These are phyloP conservation scores for Immersiella caudata DNA, from an alignment of 495 filamentous ascomycete species.

Conservation along the genomic window DNA sequence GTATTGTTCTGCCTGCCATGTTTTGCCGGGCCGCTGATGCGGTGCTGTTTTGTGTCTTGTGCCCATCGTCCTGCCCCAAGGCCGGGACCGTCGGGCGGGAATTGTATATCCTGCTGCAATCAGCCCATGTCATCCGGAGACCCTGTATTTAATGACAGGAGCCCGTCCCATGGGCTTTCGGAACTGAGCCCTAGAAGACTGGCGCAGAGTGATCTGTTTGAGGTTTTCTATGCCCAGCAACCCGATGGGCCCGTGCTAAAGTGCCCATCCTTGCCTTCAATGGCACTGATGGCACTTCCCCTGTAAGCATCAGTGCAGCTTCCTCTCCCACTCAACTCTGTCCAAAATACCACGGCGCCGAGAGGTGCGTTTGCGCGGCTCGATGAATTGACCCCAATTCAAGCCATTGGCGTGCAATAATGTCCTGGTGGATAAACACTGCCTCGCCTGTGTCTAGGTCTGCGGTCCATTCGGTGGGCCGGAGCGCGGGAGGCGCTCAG, in stretches of 20 bases:
- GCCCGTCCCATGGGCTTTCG: slow-evolving; percentile 3
- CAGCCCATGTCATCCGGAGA: slow-evolving; percentile 5
- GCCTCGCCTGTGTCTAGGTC: slow-evolving; percentile 15
- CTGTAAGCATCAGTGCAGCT: not conserved
- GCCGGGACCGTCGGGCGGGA: slow-evolving; percentile 8
- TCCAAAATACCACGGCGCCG: slow-evolving; percentile 7
- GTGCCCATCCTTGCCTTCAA: not conserved
- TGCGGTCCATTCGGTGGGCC: slow-evolving; percentile 18
- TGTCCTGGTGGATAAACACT: slow-evolving; percentile 19
- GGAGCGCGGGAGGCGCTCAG: slow-evolving; percentile 16
- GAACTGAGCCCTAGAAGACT: not conserved
- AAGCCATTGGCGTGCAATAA: slow-evolving; percentile 34
- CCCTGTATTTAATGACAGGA: slow-evolving; percentile 9
- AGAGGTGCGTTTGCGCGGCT: slow-evolving; percentile 13
- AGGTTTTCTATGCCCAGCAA: not conserved
- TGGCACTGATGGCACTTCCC: not conserved
- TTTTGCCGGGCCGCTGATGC: not conserved
- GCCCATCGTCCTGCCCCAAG: not conserved
- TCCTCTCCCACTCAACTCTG: slow-evolving; percentile 3
- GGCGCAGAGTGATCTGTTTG: slow-evolving; percentile 1
- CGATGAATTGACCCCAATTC: slow-evolving; percentile 24
- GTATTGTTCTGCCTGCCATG: slow-evolving; percentile 1
- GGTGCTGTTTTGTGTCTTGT: not conserved
- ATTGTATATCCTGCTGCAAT: slow-evolving; percentile 12
- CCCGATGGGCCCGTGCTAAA: slow-evolving; percentile 6